Evolutionary conservation across 805 yeast species (phyloP).

Genomic region (Monosporozyma aquatica): DNA sequence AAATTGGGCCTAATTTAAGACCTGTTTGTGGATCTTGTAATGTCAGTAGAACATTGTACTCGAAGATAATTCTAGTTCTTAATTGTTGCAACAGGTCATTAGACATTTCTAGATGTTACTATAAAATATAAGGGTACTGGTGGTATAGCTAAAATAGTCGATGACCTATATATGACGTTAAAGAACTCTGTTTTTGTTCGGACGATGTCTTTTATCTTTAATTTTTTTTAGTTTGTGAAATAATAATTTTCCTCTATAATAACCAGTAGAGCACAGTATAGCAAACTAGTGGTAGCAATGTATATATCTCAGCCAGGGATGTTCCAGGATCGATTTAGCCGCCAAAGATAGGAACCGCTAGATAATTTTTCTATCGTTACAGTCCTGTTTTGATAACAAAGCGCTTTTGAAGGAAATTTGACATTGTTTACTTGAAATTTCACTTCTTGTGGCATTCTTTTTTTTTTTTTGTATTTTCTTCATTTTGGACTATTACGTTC

Average conservation of each 20-base stretch:
- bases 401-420: conserved; percentile 1
- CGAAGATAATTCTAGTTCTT: conserved; percentile 6
- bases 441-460: neutral
- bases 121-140: no score
- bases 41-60: conserved; percentile 18
- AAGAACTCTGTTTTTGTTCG: no score
- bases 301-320: neutral
- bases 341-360: neutral
- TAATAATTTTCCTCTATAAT: no score
- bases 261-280: no score
- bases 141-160: no score
- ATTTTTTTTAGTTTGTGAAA: no score
- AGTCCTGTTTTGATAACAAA: neutral
- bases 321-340: neutral
- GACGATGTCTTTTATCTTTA: no score
- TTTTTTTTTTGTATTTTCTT: no score
- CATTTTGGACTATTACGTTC: neutral
- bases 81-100: neutral
- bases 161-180: no score
- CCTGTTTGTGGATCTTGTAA: conserved; percentile 23
- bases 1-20: conserved; percentile 24
- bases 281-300: no score
- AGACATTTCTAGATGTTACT: neutral
- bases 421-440: neutral
- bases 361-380: neutral